These are phyloP conservation scores for Pilatotrama ljubarskyi DNA, from an alignment of 768 basidiomycete genomes.

Conservation along the genomic window DNA sequence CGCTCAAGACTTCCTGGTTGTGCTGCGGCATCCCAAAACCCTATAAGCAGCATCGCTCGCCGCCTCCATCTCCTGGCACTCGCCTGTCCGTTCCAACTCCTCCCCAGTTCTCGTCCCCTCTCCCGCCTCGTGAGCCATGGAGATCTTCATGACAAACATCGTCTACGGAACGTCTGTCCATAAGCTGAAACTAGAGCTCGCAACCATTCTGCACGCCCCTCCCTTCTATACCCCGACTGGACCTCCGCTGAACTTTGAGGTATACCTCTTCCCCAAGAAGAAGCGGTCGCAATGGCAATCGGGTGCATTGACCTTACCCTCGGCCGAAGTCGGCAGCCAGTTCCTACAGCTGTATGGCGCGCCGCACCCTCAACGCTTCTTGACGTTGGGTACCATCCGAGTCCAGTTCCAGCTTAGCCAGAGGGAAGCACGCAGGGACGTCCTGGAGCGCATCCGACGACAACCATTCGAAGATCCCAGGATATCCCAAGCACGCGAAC, in stretches of 20 bases:
- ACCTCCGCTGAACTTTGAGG: conserved; percentile 52
- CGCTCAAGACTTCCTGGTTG: background rate
- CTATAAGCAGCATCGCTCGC: too few species aligned
- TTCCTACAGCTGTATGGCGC: conserved; percentile 48
- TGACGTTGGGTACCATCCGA: conserved; percentile 35
- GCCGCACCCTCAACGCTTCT: conserved; percentile 6
- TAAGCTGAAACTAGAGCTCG: conserved; percentile 37
- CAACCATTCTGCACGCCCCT: conserved; percentile 46
- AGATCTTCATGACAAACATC: conserved; percentile 35
- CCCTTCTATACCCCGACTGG: conserved; percentile 35
- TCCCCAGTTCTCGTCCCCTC: background rate
- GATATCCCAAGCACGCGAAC: conserved; percentile 37
- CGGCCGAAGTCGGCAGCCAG: conserved; percentile 35
- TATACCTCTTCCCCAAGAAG: conserved; percentile 45
- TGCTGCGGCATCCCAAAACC: background rate
- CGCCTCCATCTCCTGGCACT: too few species aligned
- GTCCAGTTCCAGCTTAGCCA: conserved; percentile 31
- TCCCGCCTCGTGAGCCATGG: conserved; percentile 28
- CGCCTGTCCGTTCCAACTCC: background rate
- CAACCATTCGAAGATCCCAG: conserved; percentile 45
- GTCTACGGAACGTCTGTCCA: conserved; percentile 16
- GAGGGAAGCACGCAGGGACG: conserved; percentile 21
- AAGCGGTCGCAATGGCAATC: background rate
- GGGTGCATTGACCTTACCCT: conserved; percentile 52
- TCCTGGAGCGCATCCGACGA: conserved; percentile 37